Conservation (phyloP, 179 eudicot species). For the Gypsophila paniculata region DNA sequence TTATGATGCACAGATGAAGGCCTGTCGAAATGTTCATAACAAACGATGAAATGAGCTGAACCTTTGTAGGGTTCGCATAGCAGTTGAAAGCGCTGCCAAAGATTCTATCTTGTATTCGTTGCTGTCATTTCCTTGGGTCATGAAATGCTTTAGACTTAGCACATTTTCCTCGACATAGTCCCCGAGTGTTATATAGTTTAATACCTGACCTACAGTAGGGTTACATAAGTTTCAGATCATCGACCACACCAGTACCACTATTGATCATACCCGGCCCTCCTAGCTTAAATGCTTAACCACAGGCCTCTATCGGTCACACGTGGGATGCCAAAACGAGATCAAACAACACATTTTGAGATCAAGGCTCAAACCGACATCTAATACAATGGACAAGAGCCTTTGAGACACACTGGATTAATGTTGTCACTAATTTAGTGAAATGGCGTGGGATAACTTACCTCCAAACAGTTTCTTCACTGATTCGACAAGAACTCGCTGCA, state of each 20-base stretch:
- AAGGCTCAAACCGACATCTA: too few relatives aligned
- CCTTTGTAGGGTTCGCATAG: conserved; percentile 72
- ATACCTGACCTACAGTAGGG: conserved; percentile 36
- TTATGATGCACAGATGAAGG: background rate
- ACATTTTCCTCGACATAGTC: conserved; percentile 58
- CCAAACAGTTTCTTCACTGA: conserved; percentile 62
- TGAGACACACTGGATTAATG: background rate
- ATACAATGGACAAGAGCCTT: background rate
- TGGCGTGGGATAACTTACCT: conserved; percentile 33
- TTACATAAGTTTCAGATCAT: background rate
- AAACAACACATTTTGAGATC: too few relatives aligned
- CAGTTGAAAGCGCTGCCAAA: conserved; percentile 65
- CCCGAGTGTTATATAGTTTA: conserved; percentile 47
- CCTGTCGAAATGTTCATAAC: too few relatives aligned
- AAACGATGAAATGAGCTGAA: conserved; percentile 13
- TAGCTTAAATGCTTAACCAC: too few relatives aligned
- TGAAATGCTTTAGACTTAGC: conserved; percentile 61
- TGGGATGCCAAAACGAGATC: too few relatives aligned
- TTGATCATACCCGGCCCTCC: too few relatives aligned
- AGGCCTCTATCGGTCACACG: too few relatives aligned
- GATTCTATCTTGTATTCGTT: conserved; percentile 51
- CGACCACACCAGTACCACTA: too few relatives aligned
- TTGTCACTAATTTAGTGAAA: background rate
- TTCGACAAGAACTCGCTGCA: conserved; percentile 42
- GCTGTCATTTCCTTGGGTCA: conserved; percentile 27